Evolutionary conservation across 306 rosid species (phyloP).

Genomic region (Vigna hirtella): DNA sequence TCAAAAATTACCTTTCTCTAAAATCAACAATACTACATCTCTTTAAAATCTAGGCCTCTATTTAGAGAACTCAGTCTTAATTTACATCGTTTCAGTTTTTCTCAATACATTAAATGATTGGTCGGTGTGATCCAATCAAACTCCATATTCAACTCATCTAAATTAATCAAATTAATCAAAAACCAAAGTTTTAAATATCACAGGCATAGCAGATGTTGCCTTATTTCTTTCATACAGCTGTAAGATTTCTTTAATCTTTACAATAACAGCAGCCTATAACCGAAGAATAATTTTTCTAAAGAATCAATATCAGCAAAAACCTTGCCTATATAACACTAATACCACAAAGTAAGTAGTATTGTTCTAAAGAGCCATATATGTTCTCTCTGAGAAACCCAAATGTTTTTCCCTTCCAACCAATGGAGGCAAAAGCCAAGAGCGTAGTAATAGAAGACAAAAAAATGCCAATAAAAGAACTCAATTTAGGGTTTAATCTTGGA

Average conservation of each 20-base stretch:
- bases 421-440: conserved; percentile 41
- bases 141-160: conserved; percentile 14
- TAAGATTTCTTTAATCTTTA: conserved; percentile 46
- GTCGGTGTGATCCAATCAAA: conserved; percentile 7
- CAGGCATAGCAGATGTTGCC: conserved; percentile 25
- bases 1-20: not conserved
- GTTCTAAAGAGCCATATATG: conserved; percentile 38
- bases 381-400: conserved; percentile 27
- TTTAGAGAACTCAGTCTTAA: not conserved
- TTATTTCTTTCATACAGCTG: conserved; percentile 45
- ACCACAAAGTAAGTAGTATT: conserved; percentile 7
- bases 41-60: not conserved
- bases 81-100: not conserved
- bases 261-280: conserved; percentile 39
- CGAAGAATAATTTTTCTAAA: conserved; percentile 42
- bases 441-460: conserved; percentile 32
- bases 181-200: conserved; percentile 41
- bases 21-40: not conserved
- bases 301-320: conserved; percentile 42
- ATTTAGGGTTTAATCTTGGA: conserved; percentile 67
- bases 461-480: not conserved
- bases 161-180: conserved; percentile 15
- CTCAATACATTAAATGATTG: not conserved
- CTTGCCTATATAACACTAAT: conserved; percentile 40
- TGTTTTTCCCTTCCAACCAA: conserved; percentile 29